Evolutionary conservation across 352 stramenopile species (phyloP).

Genomic region (Bremia lactucae): DNA sequence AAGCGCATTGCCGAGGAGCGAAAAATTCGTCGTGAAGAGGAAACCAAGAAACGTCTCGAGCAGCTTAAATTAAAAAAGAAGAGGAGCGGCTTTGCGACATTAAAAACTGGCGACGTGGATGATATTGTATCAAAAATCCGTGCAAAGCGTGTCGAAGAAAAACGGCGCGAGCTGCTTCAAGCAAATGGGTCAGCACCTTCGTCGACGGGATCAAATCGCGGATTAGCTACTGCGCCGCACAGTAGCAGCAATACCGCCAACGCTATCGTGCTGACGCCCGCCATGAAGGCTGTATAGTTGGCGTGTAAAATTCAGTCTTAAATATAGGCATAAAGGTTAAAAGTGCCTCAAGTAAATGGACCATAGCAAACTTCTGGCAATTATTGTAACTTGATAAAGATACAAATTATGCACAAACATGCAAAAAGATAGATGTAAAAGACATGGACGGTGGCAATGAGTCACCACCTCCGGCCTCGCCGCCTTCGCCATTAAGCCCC

Average conservation of each 20-base stretch:
- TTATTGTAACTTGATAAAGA: too few relatives aligned
- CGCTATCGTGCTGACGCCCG: slow-evolving; percentile 10
- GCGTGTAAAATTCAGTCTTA: slow-evolving; percentile 7
- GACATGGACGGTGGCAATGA: slow-evolving; percentile 23
- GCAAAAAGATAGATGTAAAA: slow-evolving; percentile 1
- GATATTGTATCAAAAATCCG: slow-evolving; percentile 80
- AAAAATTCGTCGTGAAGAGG: slow-evolving; percentile 57
- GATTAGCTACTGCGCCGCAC: slow-evolving; percentile 7
- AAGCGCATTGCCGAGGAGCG: slow-evolving; percentile 76
- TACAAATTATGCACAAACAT: too few relatives aligned
- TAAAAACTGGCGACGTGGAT: slow-evolving; percentile 75
- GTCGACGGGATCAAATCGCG: slow-evolving; percentile 16
- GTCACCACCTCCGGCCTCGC: slow-evolving; percentile 44
- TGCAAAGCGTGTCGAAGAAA: slow-evolving; percentile 67
- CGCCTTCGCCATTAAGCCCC: slow-evolving; percentile 43
- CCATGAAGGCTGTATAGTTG: slow-evolving; percentile 24
- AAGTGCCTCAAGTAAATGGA: too few relatives aligned
- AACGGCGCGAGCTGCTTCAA: slow-evolving; percentile 46
- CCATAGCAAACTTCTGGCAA: slow-evolving; percentile 11
- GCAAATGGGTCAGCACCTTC: slow-evolving; percentile 19
- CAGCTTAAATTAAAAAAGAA: slow-evolving; percentile 77
- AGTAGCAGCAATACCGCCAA: slow-evolving; percentile 5
- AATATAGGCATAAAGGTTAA: slow-evolving; percentile 11
- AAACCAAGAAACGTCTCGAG: slow-evolving; percentile 72
- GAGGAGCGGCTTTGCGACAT: slow-evolving; percentile 44